Conservation (phyloP, 2,329 filamentous ascomycete species). For the Aspergillus pseudoviridinutans region DNA sequence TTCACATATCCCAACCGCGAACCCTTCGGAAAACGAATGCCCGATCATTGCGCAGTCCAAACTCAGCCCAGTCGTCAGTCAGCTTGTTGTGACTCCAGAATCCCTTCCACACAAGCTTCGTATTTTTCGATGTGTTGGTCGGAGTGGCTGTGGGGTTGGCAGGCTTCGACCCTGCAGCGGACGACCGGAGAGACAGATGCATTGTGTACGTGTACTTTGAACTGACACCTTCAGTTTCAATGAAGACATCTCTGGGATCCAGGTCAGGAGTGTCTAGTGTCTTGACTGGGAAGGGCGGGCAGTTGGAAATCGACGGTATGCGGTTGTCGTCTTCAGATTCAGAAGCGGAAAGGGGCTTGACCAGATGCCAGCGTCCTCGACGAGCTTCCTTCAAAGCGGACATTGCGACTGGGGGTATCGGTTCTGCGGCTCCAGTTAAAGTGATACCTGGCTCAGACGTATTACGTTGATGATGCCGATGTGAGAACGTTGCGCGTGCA, state of each 20-base stretch:
- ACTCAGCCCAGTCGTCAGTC: conserved; percentile 87
- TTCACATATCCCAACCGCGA: conserved; percentile 52
- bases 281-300: conserved; percentile 16
- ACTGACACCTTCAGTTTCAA: conserved; percentile 82
- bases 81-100: conserved; percentile 89
- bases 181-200: conserved; percentile 63
- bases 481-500: conserved; percentile 25
- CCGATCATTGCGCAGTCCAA: conserved; percentile 61
- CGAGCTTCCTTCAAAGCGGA: conserved; percentile 66
- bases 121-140: conserved; percentile 61
- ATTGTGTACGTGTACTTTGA: conserved; percentile 80
- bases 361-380: conserved; percentile 63
- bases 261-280: conserved; percentile 12
- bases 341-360: conserved; percentile 42
- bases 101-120: conserved; percentile 81
- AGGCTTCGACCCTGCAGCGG: conserved; percentile 49
- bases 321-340: conserved; percentile 15
- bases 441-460: conserved; percentile 38
- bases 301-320: conserved; percentile 33
- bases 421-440: conserved; percentile 22
- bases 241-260: conserved; percentile 58
- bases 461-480: conserved; percentile 37
- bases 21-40: conserved; percentile 61
- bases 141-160: conserved; percentile 38
- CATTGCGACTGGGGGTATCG: conserved; percentile 37